A percentile compares a stretch with the other conserved stretches of the same genome.
phyloP scores from a whole-genome alignment of 305 asterid genomes.

The Caryopteris hybrid region DNA sequence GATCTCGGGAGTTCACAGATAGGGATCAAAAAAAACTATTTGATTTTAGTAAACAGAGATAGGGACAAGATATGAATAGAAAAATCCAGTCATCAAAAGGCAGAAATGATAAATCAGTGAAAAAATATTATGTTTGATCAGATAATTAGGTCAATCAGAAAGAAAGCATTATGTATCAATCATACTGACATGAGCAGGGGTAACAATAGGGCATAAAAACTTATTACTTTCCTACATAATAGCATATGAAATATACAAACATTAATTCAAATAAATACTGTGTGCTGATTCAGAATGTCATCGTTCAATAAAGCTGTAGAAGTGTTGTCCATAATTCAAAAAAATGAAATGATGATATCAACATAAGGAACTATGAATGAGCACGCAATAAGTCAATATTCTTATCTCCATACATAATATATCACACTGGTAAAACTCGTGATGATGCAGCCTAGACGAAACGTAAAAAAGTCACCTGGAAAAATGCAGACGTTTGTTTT shows the following conservation, averaged over 20 bases:
- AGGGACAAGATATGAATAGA: not conserved
- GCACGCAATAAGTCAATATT: not conserved
- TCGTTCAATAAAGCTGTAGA: not conserved
- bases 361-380: not conserved
- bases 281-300: not conserved
- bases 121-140: not conserved
- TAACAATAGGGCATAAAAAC: not conserved
- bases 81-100: not conserved
- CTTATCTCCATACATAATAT: not conserved
- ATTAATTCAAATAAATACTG: too few relatives aligned
- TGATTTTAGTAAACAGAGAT: not conserved
- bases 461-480: not conserved
- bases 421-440: not conserved
- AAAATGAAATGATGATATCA: not conserved
- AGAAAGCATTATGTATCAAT: not conserved
- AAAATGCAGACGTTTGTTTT: not conserved
- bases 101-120: not conserved
- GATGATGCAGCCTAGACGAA: not conserved
- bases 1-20: not conserved
- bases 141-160: not conserved
- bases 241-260: too few relatives aligned
- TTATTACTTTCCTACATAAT: too few relatives aligned
- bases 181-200: not conserved
- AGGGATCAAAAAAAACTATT: not conserved
- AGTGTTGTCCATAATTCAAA: not conserved